phyloP scores from a whole-genome alignment of 352 stramenopile species.

The Sclerospora graminicola region DNA sequence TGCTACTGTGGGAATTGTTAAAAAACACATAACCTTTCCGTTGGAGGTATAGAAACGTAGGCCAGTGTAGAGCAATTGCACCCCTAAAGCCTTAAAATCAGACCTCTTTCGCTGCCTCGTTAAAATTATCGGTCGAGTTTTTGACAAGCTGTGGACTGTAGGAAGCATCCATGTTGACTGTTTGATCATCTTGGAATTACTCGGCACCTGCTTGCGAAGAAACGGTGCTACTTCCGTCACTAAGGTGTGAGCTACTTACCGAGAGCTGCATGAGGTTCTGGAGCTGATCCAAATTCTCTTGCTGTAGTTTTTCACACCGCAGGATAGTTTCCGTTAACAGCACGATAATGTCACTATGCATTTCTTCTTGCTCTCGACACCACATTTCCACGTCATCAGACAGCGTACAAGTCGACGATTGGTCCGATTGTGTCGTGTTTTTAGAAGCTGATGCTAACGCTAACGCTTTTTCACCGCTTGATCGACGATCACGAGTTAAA shows the following conservation, averaged over 20 bases:
- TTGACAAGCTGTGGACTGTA: no score
- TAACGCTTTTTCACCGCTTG: conserved; percentile 1
- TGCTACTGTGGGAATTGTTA: no score
- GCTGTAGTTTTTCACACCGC: conserved; percentile 69
- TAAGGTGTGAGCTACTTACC: conserved; percentile 13
- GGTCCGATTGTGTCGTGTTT: conserved; percentile 31
- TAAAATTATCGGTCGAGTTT: no score
- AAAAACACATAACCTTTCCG: no score
- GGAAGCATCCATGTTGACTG: no score
- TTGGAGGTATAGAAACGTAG: no score
- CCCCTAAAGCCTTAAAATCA: no score
- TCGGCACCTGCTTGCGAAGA: conserved; percentile 15
- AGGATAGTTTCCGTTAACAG: conserved; percentile 75
- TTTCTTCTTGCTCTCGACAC: conserved; percentile 75
- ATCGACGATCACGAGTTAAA: not conserved
- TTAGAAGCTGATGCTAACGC: not conserved
- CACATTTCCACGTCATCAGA: conserved; percentile 74
- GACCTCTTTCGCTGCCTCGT: no score
- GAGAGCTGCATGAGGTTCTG: conserved; percentile 74
- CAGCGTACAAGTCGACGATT: conserved; percentile 44
- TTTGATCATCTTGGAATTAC: no score
- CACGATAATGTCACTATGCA: conserved; percentile 76
- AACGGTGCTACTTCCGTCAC: conserved; percentile 11
- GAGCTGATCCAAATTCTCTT: conserved; percentile 78
- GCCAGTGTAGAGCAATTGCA: no score